Evolutionary conservation across 768 basidiomycete species (phyloP), one percentile per base, ranked within the genome.

Genomic region (Podaxis carcinomalis): DNA sequence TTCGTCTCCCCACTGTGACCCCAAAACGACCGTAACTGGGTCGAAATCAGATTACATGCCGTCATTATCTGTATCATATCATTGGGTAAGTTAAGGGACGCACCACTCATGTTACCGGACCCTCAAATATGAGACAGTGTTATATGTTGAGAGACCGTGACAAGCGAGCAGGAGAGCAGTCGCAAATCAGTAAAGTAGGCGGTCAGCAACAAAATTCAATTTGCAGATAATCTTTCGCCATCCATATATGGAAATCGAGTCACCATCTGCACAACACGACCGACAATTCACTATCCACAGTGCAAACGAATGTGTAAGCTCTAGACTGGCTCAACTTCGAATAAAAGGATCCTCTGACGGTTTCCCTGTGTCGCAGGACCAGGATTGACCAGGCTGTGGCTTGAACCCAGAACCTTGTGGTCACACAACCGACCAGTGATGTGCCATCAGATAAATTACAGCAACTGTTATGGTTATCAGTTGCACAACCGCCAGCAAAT

Each of bases 1-100:
- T 73, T 94, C 93, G 71, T 95, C 93, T 50, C 93, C 93, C 93
- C 93, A 95, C 69, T 95, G 93, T 37, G 91, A 76, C 39, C 93
- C 93, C 53, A 95, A 82, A 61, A 95, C 91, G 65, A 90, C 90
- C 56, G 87, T 86, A 44, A 78, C 80, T 78, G 55, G 11, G 47
- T 23, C 25, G 13, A 23, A 25, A 25, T 11, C 11, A 49, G 47
- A 42, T 42, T 42, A 42, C 14, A 7, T 14, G n/a, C 2, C 7
- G 40, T 13, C 40, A 42, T 14, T 19, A 19, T 19, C n/a, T 14
- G 7, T 19, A 19, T 7, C 42, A 0, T 44, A 19, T 44, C 42
- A 44, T 7, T 5, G 19, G 2, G 19, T 44, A 23, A 27, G 21
- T 11, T 49, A 16, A 52, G 28, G 27, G 50, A 52, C 51, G 32